phyloP scores from a whole-genome alignment of 345 rosid genomes.

The Camelina neglecta region DNA sequence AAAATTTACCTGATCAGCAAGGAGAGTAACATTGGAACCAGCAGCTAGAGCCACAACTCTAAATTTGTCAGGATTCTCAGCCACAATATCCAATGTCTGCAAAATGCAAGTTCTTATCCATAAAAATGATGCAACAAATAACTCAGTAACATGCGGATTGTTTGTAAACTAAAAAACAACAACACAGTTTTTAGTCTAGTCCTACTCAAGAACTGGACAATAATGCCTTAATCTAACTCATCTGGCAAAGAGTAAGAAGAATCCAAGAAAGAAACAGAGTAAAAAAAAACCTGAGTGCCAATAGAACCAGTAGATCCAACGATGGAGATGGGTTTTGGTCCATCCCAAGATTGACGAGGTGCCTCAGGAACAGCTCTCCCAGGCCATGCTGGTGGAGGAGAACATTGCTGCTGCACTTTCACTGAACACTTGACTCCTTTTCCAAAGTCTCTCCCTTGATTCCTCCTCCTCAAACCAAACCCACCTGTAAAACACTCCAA shows the following conservation, averaged over 20 bases:
- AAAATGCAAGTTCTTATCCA: conserved; percentile 2
- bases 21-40: conserved; percentile 94
- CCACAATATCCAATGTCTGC: conserved; percentile 92
- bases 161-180: no score
- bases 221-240: neutral
- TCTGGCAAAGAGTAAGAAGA: neutral
- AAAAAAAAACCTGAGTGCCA: conserved; percentile 80
- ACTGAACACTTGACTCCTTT: conserved; percentile 71
- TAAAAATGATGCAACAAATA: no score
- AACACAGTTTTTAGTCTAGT: neutral
- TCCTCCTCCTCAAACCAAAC: conserved; percentile 61
- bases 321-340: conserved; percentile 90
- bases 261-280: neutral
- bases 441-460: conserved; percentile 46
- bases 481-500: conserved; percentile 55
- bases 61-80: conserved; percentile 89
- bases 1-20: conserved; percentile 81
- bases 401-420: conserved; percentile 53
- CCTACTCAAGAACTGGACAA: conserved; percentile 15
- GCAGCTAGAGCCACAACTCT: conserved; percentile 93
- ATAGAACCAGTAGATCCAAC: conserved; percentile 98
- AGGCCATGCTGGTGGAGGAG: conserved; percentile 96
- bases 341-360: conserved; percentile 74
- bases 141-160: no score
- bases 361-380: conserved; percentile 80